These are phyloP conservation scores for Aspergillus awamori DNA, from an alignment of 2,329 filamentous ascomycete species.

Conservation along the genomic window DNA sequence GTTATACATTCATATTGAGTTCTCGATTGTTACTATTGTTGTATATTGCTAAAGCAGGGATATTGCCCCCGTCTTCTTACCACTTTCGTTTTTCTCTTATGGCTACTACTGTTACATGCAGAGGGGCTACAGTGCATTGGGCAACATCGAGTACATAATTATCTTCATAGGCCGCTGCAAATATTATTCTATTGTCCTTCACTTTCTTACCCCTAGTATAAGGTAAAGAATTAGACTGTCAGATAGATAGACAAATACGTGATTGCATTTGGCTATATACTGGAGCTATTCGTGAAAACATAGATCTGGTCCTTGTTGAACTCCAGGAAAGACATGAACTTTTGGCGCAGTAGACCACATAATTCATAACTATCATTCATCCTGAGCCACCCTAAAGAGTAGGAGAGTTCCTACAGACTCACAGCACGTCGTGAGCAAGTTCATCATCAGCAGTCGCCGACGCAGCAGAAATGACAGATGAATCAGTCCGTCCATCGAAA, in stretches of 20 bases:
- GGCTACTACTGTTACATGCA: too few relatives aligned
- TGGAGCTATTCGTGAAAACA: too few relatives aligned
- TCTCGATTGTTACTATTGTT: conserved; percentile 9
- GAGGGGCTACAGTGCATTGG: background rate
- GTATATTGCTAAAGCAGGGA: background rate
- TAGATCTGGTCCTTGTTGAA: background rate
- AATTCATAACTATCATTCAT: background rate
- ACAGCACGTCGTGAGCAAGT: background rate
- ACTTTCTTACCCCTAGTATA: too few relatives aligned
- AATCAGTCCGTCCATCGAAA: conserved; percentile 32
- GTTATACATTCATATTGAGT: conserved; percentile 5
- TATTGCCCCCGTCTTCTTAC: too few relatives aligned
- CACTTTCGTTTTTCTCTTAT: too few relatives aligned
- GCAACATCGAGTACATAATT: conserved; percentile 6
- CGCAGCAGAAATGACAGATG: background rate
- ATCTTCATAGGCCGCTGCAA: conserved; percentile 4
- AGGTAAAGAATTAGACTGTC: too few relatives aligned
- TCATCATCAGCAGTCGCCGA: background rate
- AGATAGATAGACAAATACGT: background rate
- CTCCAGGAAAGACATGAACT: background rate
- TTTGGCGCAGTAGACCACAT: background rate
- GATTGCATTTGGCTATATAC: too few relatives aligned
- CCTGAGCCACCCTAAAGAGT: background rate
- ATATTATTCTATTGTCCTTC: background rate
- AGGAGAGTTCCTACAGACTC: background rate